Evolutionary conservation across 306 rosid species (phyloP), one percentile per base, ranked within the genome.

Genomic region (Ochetophila trinervis): DNA sequence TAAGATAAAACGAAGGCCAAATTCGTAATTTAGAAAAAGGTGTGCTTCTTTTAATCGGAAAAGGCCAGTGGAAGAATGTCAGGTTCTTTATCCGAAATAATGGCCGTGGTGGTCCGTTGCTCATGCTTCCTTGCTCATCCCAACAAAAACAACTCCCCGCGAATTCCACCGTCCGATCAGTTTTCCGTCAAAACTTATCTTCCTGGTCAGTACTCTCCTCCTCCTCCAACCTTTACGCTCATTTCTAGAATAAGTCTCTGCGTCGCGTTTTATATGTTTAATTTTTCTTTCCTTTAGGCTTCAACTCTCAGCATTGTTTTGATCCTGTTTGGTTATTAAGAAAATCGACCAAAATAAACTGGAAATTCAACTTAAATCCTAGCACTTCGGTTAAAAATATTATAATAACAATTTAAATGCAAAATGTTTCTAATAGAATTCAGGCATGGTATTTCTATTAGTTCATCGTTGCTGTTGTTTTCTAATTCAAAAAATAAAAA

Each of bases 61-160:
- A 27, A 27, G 32, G 32, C 32, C 32, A 27, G 4, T 35, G 1
- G 32, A 19, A 30, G 21, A 20, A 6, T 7, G 16, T 67, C 67
- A 37, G 47, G 74, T 66, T 57, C 69, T 57, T 74, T 80, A 65
- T 74, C 78, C 83, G 53, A 50, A 74, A 14, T 82, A 47, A 91
- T 91, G 96, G 91, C 96, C 73, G 80, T 78, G 64, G 56, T 71
- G 17, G 64, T 84, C 76, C 96, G 85, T 53, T 83, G 88, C 79
- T 78, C 86, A 27, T 78, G 78, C 70, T 81, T 86, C 67, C 70
- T 67, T 73, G 60, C 85, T 23, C 86, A 57, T 53, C 76, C 82
- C 16, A 68, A 60, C 32, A 2, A n/a, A n/a, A n/a, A 27, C 79
- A 62, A 53, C 82, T 57, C 74, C 64, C 30, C 62, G 21, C 79